phyloP scores from a whole-genome alignment of 371 early-diverging fungal genomes.

The Rhizopus arrhizus region DNA sequence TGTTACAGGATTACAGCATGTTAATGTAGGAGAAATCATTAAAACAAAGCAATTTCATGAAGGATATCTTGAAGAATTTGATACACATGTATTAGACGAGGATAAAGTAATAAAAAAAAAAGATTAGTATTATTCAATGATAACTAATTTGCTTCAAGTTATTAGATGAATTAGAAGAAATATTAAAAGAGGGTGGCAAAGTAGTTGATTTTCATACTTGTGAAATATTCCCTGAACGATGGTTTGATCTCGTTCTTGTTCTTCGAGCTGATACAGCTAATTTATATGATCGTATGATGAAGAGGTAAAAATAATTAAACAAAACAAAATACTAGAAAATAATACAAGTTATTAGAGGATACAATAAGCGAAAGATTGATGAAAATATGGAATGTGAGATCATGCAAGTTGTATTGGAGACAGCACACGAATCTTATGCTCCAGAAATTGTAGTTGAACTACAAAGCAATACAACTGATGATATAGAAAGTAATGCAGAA shows the following conservation, averaged over 20 bases:
- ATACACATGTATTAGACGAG: conserved; percentile 91
- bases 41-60: conserved; percentile 86
- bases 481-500: conserved; percentile 89
- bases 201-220: conserved; percentile 94
- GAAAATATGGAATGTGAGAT: conserved; percentile 99
- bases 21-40: conserved; percentile 90
- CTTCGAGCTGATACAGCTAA: conserved; percentile 79
- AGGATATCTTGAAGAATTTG: conserved; percentile 86
- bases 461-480: conserved; percentile 75
- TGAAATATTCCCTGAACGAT: conserved; percentile 93
- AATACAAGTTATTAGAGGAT: conserved; percentile 63
- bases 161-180: conserved; percentile 85
- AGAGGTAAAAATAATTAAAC: conserved; percentile 58
- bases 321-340: background rate
- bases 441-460: conserved; percentile 83
- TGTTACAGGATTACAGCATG: conserved; percentile 70
- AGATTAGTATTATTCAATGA: background rate
- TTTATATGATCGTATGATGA: conserved; percentile 84
- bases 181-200: conserved; percentile 78
- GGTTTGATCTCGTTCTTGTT: conserved; percentile 96
- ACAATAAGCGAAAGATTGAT: conserved; percentile 84
- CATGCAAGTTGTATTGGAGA: conserved; percentile 95
- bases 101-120: conserved; percentile 69
- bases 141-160: conserved; percentile 44
- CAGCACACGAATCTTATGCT: conserved; percentile 84